Evolutionary conservation across 2,329 filamentous ascomycete genomes (phyloP).

Genomic region (Aspergillus pseudoterreus): DNA sequence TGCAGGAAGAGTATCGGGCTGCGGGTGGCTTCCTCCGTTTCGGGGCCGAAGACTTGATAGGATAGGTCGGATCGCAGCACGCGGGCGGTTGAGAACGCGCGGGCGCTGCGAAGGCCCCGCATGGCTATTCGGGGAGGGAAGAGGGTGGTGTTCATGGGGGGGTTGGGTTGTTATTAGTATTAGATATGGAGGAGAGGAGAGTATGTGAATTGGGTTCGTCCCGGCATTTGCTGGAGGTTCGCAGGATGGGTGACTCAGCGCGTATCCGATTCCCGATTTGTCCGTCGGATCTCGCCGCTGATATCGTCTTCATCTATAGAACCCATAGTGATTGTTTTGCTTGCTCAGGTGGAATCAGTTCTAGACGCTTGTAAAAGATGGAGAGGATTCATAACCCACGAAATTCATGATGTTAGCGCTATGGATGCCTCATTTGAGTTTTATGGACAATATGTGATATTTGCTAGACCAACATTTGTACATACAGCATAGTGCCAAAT

Average conservation of each 20-base stretch:
- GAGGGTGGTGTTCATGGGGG: slow-evolving; percentile 3
- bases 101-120: slow-evolving; percentile 13
- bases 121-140: slow-evolving; percentile 11
- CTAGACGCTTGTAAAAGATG: too few relatives aligned
- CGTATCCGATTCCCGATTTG: neutral
- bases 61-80: slow-evolving; percentile 27
- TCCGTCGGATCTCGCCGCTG: neutral
- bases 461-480: too few relatives aligned
- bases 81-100: slow-evolving; percentile 31
- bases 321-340: too few relatives aligned
- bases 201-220: neutral
- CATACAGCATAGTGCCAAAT: too few relatives aligned
- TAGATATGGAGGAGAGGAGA: neutral
- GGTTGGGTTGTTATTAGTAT: slow-evolving; percentile 1
- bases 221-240: neutral
- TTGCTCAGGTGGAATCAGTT: too few relatives aligned
- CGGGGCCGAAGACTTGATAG: slow-evolving; percentile 35
- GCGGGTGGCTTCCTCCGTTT: slow-evolving; percentile 29
- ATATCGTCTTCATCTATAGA: neutral
- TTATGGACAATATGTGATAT: too few relatives aligned
- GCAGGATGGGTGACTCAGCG: neutral
- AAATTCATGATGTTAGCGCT: too few relatives aligned
- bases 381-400: too few relatives aligned
- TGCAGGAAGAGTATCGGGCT: slow-evolving; percentile 83
- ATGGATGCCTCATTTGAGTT: too few relatives aligned